These are phyloP conservation scores for Epichloe sp. DNA, from an alignment of 2,329 filamentous ascomycete genomes.

Conservation along the genomic window DNA sequence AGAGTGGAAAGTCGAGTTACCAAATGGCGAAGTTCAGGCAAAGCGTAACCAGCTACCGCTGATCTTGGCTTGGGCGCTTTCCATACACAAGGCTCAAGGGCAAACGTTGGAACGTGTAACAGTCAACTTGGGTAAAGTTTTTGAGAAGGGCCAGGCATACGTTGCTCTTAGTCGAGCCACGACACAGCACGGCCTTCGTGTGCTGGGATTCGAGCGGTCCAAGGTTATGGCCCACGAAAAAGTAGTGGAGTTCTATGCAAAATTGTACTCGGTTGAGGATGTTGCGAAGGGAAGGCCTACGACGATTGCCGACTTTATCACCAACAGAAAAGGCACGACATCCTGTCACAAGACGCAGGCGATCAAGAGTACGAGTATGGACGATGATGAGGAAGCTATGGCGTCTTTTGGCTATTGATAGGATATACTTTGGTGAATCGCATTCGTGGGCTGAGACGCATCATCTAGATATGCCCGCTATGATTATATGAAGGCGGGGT, in stretches of 20 bases:
- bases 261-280: slow-evolving; percentile 55
- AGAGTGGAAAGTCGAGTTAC: slow-evolving; percentile 94
- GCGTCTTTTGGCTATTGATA: slow-evolving; percentile 29
- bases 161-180: slow-evolving; percentile 91
- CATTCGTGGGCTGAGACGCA: neutral
- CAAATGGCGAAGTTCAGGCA: slow-evolving; percentile 85
- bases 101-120: slow-evolving; percentile 90
- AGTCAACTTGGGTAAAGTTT: slow-evolving; percentile 81
- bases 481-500: neutral
- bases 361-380: slow-evolving; percentile 18
- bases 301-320: slow-evolving; percentile 28
- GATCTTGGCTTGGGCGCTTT: slow-evolving; percentile 91
- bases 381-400: slow-evolving; percentile 38
- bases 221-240: slow-evolving; percentile 92
- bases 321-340: slow-evolving; percentile 19
- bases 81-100: slow-evolving; percentile 95
- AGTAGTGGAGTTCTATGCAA: slow-evolving; percentile 75
- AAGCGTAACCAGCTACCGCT: slow-evolving; percentile 72
- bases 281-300: slow-evolving; percentile 33
- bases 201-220: slow-evolving; percentile 72
- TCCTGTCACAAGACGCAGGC: slow-evolving; percentile 8
- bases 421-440: neutral
- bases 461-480: neutral
- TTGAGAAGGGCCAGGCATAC: slow-evolving; percentile 96
- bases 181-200: slow-evolving; percentile 73